These are phyloP conservation scores for Lactarius trivialis DNA, from an alignment of 768 basidiomycete genomes.

Conservation along the genomic window DNA sequence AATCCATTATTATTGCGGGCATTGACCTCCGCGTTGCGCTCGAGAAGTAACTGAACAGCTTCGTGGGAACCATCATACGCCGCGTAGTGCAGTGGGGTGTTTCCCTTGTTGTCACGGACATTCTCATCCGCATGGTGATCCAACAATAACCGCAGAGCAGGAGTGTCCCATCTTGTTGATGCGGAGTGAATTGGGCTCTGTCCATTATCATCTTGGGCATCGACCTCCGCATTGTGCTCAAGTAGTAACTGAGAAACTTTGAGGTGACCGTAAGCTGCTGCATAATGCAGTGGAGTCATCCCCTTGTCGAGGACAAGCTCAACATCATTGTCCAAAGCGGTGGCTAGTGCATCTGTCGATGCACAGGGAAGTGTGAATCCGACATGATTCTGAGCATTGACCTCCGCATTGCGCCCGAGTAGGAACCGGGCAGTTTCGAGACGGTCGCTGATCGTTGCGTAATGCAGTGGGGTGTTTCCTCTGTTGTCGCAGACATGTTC, in stretches of 20 bases:
- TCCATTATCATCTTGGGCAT: background rate
- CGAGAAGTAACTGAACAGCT: background rate
- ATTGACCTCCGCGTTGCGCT: background rate
- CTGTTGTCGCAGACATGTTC: background rate
- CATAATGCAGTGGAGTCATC: background rate
- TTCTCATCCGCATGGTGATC: background rate
- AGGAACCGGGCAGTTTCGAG: background rate
- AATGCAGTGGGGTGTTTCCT: background rate
- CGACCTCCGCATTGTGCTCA: background rate
- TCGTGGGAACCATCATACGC: background rate
- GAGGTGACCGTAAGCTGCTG: background rate
- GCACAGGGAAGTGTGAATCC: too few relatives aligned
- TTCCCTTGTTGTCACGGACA: background rate
- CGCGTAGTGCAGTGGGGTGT: background rate
- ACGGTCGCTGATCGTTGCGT: background rate
- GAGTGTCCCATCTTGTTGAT: too few relatives aligned
- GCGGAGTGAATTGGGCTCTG: background rate
- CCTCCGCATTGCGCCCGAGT: background rate
- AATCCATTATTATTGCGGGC: background rate
- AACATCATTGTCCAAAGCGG: background rate
- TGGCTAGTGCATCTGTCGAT: too few relatives aligned
- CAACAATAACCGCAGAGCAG: background rate
- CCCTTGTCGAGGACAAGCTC: background rate
- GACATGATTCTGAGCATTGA: background rate
- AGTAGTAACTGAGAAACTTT: background rate